Percentiles rank a stretch among this genome's conserved stretches.
These are phyloP conservation scores for Yarrowia sp. DNA, from an alignment of 805 yeast genomes.

Conservation along the genomic window DNA sequence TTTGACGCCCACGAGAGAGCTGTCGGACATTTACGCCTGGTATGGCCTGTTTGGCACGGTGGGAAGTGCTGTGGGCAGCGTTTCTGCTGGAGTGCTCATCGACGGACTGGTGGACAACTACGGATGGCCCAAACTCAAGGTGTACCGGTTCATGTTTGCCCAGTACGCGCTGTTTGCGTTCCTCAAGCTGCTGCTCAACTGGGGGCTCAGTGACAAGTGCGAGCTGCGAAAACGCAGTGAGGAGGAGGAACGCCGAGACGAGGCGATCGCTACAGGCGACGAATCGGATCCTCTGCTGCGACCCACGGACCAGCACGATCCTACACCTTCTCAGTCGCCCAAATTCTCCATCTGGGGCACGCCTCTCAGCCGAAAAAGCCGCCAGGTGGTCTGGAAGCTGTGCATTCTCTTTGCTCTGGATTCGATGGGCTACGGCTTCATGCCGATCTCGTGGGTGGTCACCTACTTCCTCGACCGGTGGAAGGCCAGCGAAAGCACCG, in stretches of 20 bases:
- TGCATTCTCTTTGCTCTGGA: slow-evolving; percentile 70
- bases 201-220: slow-evolving; percentile 55
- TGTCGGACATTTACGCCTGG: slow-evolving; percentile 67
- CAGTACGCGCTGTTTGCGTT: slow-evolving; percentile 63
- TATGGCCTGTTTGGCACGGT: slow-evolving; percentile 59
- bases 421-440: slow-evolving; percentile 86
- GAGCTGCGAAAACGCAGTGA: slow-evolving; percentile 47
- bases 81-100: slow-evolving; percentile 52
- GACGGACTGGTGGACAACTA: slow-evolving; percentile 41
- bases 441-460: slow-evolving; percentile 88
- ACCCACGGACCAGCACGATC: slow-evolving; percentile 13
- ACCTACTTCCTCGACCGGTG: slow-evolving; percentile 74
- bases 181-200: slow-evolving; percentile 55
- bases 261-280: slow-evolving; percentile 4
- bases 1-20: slow-evolving; percentile 52
- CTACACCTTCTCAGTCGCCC: background rate
- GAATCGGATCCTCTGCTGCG: slow-evolving; percentile 9
- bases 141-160: slow-evolving; percentile 65
- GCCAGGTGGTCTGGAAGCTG: slow-evolving; percentile 41
- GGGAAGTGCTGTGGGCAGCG: slow-evolving; percentile 58
- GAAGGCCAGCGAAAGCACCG: slow-evolving; percentile 58
- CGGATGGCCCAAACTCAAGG: slow-evolving; percentile 51
- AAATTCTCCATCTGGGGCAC: slow-evolving; percentile 37
- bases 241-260: slow-evolving; percentile 4
- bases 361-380: slow-evolving; percentile 44